These are phyloP conservation scores for Ustilago bromivora DNA, from an alignment of 1,284 basidiomycete genomes.

Conservation along the genomic window DNA sequence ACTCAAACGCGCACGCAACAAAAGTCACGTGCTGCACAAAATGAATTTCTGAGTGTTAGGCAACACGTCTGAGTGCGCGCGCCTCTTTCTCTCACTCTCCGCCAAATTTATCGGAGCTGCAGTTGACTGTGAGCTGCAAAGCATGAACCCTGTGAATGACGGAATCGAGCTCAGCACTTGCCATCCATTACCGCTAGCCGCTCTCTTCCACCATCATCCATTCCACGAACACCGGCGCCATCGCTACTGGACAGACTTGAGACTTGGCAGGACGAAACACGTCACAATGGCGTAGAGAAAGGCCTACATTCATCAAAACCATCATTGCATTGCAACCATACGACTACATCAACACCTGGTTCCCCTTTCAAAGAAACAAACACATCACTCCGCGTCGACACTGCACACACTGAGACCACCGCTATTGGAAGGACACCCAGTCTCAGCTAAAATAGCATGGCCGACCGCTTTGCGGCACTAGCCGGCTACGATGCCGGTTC, in stretches of 20 bases:
- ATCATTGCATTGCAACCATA: background rate
- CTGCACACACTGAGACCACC: too few relatives aligned
- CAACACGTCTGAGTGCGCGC: slow-evolving; percentile 15
- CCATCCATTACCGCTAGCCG: background rate
- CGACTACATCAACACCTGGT: background rate
- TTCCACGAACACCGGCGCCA: background rate
- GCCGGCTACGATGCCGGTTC: slow-evolving; percentile 56
- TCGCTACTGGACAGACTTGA: background rate
- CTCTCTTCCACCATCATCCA: background rate
- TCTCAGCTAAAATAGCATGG: slow-evolving; percentile 28
- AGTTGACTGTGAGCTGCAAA: background rate
- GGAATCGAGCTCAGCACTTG: background rate
- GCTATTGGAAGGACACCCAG: too few relatives aligned
- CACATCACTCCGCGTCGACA: too few relatives aligned
- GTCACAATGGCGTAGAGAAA: background rate
- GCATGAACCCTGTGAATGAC: background rate
- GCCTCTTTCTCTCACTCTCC: slow-evolving; percentile 2
- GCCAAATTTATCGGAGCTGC: background rate
- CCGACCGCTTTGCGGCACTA: slow-evolving; percentile 54
- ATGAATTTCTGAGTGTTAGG: background rate
- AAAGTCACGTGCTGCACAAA: too few relatives aligned
- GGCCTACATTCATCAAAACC: background rate
- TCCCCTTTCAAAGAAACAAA: too few relatives aligned
- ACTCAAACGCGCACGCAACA: too few relatives aligned
- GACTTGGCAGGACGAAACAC: background rate